Conservation (phyloP, 108 stramenopile genomes). For the Chaetoceros muelleri region DNA sequence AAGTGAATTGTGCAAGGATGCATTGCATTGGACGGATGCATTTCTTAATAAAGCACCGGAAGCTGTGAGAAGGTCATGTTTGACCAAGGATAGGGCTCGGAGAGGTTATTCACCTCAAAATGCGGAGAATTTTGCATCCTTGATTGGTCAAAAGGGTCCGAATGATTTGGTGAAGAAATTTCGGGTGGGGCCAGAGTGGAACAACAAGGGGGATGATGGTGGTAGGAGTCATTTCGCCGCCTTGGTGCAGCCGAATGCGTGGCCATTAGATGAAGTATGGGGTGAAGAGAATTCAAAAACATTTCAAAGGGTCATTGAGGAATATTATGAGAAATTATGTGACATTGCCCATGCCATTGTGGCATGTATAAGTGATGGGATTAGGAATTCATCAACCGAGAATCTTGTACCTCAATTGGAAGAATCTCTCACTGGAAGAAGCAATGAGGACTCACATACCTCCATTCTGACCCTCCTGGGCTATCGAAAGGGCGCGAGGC, state of each 20-base stretch:
- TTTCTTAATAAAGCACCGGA: slow-evolving; percentile 59
- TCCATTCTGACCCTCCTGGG: slow-evolving; percentile 65
- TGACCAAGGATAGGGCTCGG: slow-evolving; percentile 53
- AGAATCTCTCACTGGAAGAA: not conserved
- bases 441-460: slow-evolving; percentile 24
- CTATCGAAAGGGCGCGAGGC: slow-evolving; percentile 44
- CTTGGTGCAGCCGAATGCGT: slow-evolving; percentile 49
- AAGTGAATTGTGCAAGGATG: slow-evolving; percentile 27
- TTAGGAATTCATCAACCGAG: slow-evolving; percentile 12
- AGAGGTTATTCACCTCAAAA: slow-evolving; percentile 59
- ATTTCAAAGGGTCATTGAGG: slow-evolving; percentile 36
- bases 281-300: slow-evolving; percentile 6
- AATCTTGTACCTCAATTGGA: not conserved
- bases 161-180: slow-evolving; percentile 72
- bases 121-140: slow-evolving; percentile 62
- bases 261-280: slow-evolving; percentile 47
- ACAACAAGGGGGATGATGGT: not conserved
- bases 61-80: slow-evolving; percentile 46
- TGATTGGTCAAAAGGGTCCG: slow-evolving; percentile 45
- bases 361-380: slow-evolving; percentile 45
- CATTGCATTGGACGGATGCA: slow-evolving; percentile 26
- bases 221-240: not conserved
- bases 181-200: slow-evolving; percentile 37
- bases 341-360: slow-evolving; percentile 37
- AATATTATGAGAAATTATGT: slow-evolving; percentile 36